Evolutionary conservation across 805 yeast species (phyloP).

Genomic region (Myxozyma neglecta): DNA sequence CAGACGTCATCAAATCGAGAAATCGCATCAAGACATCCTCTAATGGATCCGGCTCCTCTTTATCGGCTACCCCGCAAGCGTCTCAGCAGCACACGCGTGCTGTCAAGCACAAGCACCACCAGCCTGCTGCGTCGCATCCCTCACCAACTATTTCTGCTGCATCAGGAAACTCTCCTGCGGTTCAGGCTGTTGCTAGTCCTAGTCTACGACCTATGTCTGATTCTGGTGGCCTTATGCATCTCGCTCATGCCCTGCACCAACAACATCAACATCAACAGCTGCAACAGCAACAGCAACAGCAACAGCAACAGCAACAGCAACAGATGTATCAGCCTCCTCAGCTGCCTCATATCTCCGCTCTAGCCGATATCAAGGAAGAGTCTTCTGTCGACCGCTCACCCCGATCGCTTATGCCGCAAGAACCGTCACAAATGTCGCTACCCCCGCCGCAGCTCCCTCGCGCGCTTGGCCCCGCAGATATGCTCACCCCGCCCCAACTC

Average conservation of each 20-base stretch:
- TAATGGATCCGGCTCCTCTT: neutral
- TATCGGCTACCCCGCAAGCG: neutral
- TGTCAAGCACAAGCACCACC: conserved; percentile 9
- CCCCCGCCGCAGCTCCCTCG: conserved; percentile 27
- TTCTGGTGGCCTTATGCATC: conserved; percentile 23
- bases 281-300: conserved; percentile 15
- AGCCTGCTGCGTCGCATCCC: neutral
- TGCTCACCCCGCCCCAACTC: conserved; percentile 30
- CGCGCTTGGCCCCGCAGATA: conserved; percentile 26
- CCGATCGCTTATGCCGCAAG: conserved; percentile 3
- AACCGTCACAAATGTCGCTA: neutral
- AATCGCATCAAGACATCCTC: conserved; percentile 61
- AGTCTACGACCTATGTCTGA: conserved; percentile 19
- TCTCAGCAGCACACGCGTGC: neutral
- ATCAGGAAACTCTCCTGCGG: conserved; percentile 2
- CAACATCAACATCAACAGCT: conserved; percentile 21
- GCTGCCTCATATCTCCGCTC: conserved; percentile 10
- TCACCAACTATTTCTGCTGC: conserved; percentile 1
- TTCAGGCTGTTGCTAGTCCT: conserved; percentile 6
- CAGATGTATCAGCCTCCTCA: conserved; percentile 6
- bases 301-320: conserved; percentile 9
- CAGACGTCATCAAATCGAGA: conserved; percentile 88
- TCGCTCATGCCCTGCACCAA: conserved; percentile 27
- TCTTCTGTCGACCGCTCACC: conserved; percentile 8
- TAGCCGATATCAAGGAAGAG: conserved; percentile 24